Conservation (phyloP, 805 yeast species). For the Kluyveromyces starmeri region DNA sequence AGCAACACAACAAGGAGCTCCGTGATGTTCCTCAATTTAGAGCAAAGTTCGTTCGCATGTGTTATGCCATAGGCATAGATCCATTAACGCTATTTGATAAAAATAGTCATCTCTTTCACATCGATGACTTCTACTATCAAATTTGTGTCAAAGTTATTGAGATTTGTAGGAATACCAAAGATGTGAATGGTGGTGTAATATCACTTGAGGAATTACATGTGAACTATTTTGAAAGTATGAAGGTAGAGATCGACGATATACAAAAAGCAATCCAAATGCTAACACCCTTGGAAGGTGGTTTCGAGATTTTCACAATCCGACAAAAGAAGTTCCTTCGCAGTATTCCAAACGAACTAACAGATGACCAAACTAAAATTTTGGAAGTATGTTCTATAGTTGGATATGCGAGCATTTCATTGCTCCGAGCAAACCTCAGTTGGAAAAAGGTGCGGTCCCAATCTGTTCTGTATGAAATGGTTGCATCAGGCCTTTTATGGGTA, state of each 20-base stretch:
- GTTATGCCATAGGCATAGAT: slow-evolving; percentile 76
- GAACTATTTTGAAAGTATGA: slow-evolving; percentile 26
- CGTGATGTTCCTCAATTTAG: slow-evolving; percentile 55
- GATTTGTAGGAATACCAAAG: slow-evolving; percentile 58
- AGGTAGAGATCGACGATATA: slow-evolving; percentile 41
- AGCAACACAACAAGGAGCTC: slow-evolving; percentile 61
- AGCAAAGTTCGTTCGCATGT: slow-evolving; percentile 64
- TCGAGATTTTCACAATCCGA: slow-evolving; percentile 47
- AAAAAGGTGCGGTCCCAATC: slow-evolving; percentile 47
- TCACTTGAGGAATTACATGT: slow-evolving; percentile 44
- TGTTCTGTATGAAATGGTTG: slow-evolving; percentile 69
- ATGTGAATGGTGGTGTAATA: slow-evolving; percentile 75
- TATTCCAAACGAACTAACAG: slow-evolving; percentile 52
- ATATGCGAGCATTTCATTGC: slow-evolving; percentile 51
- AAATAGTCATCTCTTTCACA: slow-evolving; percentile 24
- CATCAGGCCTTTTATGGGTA: slow-evolving; percentile 79
- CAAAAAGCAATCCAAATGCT: slow-evolving; percentile 46
- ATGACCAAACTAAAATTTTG: slow-evolving; percentile 62
- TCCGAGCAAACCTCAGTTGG: slow-evolving; percentile 77
- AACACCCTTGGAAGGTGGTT: slow-evolving; percentile 57
- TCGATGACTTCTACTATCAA: slow-evolving; percentile 51
- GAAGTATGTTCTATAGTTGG: slow-evolving; percentile 76
- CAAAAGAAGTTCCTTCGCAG: slow-evolving; percentile 50
- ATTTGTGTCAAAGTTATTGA: slow-evolving; percentile 70
- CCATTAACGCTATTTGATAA: slow-evolving; percentile 43